Conservation (phyloP, 1,284 basidiomycete species). For the Ganoderma resinaceum region DNA sequence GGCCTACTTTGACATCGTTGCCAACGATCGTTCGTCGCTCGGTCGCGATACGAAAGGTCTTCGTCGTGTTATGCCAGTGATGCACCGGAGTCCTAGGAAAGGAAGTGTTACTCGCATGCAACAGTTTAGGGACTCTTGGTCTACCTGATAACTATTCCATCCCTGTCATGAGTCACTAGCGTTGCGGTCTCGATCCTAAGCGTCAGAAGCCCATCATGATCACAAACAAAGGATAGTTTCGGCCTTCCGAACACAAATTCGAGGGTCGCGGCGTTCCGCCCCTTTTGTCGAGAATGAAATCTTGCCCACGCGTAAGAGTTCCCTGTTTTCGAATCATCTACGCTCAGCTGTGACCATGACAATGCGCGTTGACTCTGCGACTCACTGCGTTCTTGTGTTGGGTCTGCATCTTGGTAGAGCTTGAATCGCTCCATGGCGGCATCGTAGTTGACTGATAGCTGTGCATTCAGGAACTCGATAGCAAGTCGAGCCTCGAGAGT, state of each 20-base stretch:
- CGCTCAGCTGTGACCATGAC: not conserved
- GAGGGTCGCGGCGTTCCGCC: slow-evolving; percentile 19
- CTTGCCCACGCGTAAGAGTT: slow-evolving; percentile 26
- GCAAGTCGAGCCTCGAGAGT: slow-evolving; percentile 33
- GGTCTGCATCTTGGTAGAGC: slow-evolving; percentile 22
- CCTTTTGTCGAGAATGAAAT: slow-evolving; percentile 11
- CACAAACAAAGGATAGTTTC: slow-evolving; percentile 37
- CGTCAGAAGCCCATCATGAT: slow-evolving; percentile 36
- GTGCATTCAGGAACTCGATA: slow-evolving; percentile 41
- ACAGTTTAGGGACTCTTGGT: not conserved
- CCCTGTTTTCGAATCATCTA: slow-evolving; percentile 8
- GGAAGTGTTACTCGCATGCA: slow-evolving; percentile 4
- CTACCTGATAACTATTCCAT: not conserved
- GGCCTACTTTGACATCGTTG: slow-evolving; percentile 31
- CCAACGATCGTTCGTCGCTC: slow-evolving; percentile 27
- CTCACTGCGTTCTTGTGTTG: slow-evolving; percentile 16
- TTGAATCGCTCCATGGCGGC: slow-evolving; percentile 34
- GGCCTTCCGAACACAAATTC: slow-evolving; percentile 32
- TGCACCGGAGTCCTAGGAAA: not conserved
- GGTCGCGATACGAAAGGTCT: slow-evolving; percentile 33
- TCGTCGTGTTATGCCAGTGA: not conserved
- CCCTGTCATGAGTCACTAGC: not conserved
- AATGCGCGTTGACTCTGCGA: not conserved
- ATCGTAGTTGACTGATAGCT: slow-evolving; percentile 38
- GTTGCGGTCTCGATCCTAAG: slow-evolving; percentile 24